Base-by-base conservation (phyloP, 345 rosid genomes). In the Nephelium lappaceum region DNA sequence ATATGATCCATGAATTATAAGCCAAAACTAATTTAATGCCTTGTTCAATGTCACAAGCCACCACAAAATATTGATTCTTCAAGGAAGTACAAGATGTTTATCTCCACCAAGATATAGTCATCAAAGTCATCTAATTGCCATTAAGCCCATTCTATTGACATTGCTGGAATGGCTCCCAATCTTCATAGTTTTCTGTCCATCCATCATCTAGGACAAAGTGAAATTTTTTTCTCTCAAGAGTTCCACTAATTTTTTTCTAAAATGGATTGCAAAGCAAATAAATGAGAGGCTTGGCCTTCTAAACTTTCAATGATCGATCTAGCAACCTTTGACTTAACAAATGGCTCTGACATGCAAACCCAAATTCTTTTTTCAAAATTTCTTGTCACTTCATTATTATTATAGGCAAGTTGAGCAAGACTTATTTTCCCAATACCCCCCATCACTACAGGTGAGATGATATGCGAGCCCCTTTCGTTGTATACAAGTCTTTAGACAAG, bases 201-300 rank as follows among this genome's bases (percentile, higher is more conserved):
- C 27, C 19, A 12, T 63, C 67, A 27, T 63, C 67, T 63, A 63
- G 8, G 0, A 63, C 67, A 63, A 63, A 0, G 5, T 11, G 58
- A 47, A 69, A 69, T 14, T 45, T 45, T n/a, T n/a, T 18, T 69
- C 24, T 23, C 11, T 19, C 5, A 0, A 45, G 3, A 0, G 4
- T 6, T 45, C 24, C 19, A 43, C 21, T 5, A 0, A 42, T 42
- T 27, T 3, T 41, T 0, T 67, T 9, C 49, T 74, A 31, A 71
- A 71, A 49, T 24, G 62, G 53, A 81, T 74, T 5, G 73, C 84
- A 21, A 27, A 0, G 27, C 51, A 18, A 12, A 39, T 43, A 36
- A 78, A 78, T 62, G 64, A 66, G 21, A 7, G 61, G 4, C 42
- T 11, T 38, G 7, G 25, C 23, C 19, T 18, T 18, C 1, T 16